A percentile compares a stretch with the other conserved stretches of the same genome.
phyloP scores from a whole-genome alignment of 176 grass and related monocot species.

The Stipa capillata region DNA sequence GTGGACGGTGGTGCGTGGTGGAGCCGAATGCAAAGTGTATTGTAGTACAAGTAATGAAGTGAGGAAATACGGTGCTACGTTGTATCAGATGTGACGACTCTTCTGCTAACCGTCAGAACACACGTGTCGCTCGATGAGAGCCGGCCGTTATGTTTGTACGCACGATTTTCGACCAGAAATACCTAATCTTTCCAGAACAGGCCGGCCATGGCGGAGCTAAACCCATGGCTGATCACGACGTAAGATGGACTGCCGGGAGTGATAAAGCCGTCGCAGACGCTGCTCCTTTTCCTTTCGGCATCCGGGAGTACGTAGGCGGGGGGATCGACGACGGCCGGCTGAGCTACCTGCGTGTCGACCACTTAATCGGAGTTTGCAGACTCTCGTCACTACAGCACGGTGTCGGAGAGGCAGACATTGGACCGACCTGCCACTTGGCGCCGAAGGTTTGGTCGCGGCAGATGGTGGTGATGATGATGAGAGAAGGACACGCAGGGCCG shows the following conservation, averaged over 20 bases:
- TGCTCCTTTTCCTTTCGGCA: neutral
- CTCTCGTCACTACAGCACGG: neutral
- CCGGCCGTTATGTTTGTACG: neutral
- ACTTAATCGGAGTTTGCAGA: too few species aligned
- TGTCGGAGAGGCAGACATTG: neutral
- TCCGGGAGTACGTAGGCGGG: too few species aligned
- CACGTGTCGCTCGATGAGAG: neutral
- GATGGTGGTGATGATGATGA: neutral
- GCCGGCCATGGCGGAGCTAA: neutral
- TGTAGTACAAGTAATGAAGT: too few species aligned
- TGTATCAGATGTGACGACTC: neutral
- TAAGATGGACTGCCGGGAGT: neutral
- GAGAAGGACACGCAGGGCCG: neutral
- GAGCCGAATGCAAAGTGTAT: neutral
- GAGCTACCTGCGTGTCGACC: too few species aligned
- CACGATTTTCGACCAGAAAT: neutral
- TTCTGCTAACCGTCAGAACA: neutral
- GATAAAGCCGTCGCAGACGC: neutral
- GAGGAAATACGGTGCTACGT: neutral
- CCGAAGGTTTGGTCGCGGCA: neutral
- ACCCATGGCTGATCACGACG: neutral
- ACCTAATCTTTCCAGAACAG: neutral
- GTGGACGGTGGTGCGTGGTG: neutral
- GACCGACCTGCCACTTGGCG: neutral
- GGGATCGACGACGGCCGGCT: too few species aligned